Conservation (phyloP, 345 rosid species). For the Eucalyptus cladocalyx region DNA sequence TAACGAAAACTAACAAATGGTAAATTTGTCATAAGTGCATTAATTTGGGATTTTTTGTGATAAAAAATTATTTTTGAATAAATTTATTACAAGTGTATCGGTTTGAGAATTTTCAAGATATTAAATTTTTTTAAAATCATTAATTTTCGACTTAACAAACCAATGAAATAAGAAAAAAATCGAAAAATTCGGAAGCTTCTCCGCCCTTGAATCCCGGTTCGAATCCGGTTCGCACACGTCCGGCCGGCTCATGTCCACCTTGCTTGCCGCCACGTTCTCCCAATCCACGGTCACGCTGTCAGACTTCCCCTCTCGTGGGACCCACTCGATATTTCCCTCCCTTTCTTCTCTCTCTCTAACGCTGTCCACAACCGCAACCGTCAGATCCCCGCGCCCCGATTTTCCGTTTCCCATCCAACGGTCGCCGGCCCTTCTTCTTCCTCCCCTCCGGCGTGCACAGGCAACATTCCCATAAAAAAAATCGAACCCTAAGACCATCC, state of each 20-base stretch:
- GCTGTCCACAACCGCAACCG: not conserved
- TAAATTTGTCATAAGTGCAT: accelerated
- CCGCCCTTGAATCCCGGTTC: not conserved
- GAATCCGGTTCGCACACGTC: not conserved
- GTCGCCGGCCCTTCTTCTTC: not conserved
- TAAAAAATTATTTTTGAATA: too few species aligned
- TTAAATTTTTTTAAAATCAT: too few species aligned
- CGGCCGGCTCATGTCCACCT: not conserved
- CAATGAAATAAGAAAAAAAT: not conserved
- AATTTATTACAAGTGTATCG: accelerated
- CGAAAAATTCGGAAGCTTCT: not conserved
- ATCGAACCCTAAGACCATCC: not conserved
- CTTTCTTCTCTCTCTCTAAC: not conserved
- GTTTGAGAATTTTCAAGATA: accelerated
- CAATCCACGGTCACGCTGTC: not conserved
- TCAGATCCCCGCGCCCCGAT: not conserved
- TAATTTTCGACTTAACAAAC: too few species aligned
- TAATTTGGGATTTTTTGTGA: accelerated
- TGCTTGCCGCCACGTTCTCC: not conserved
- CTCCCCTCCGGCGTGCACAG: not conserved
- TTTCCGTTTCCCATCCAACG: not conserved
- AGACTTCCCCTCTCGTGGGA: not conserved
- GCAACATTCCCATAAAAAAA: not conserved
- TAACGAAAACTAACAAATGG: accelerated
- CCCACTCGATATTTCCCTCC: not conserved